These are phyloP conservation scores for Colletotrichum acutatum DNA, from an alignment of 2,329 filamentous ascomycete genomes.

Conservation along the genomic window DNA sequence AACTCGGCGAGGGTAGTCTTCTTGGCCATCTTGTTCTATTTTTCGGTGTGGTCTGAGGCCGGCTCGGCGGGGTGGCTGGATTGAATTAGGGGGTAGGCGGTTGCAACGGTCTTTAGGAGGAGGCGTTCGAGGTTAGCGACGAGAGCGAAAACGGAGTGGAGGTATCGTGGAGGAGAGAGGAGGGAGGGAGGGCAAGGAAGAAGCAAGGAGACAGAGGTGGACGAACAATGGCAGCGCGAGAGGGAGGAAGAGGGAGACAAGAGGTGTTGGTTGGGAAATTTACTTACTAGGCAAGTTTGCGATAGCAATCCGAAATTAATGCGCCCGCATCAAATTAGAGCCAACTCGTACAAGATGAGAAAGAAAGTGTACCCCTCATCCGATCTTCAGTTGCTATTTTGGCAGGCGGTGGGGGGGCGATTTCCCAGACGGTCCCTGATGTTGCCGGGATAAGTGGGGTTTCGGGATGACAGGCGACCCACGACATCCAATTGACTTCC, in stretches of 20 bases:
- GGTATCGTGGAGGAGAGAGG: not conserved
- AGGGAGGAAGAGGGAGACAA: not conserved
- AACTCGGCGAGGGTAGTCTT: slow-evolving; percentile 86
- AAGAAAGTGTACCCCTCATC: slow-evolving; percentile 25
- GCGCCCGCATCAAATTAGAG: slow-evolving; percentile 15
- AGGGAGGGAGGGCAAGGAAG: not conserved
- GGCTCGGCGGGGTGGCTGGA: not conserved
- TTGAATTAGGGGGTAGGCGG: not conserved
- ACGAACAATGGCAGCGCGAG: not conserved
- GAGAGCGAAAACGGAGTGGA: not conserved
- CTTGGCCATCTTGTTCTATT: slow-evolving; percentile 65
- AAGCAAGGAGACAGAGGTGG: not conserved
- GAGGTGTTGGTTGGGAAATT: not conserved
- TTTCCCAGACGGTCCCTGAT: not conserved
- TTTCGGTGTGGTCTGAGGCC: slow-evolving; percentile 13
- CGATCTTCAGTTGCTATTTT: slow-evolving; percentile 16
- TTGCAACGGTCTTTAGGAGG: not conserved
- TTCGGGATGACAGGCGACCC: slow-evolving; percentile 24
- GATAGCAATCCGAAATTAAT: slow-evolving; percentile 9
- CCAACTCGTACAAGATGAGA: slow-evolving; percentile 8
- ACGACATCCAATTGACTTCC: not conserved
- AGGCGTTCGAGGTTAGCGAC: not conserved
- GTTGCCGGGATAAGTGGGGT: not conserved
- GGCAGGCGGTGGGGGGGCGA: slow-evolving; percentile 23
- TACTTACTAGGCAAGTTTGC: not conserved